Base-by-base conservation (phyloP, 306 rosid genomes). In the Lablab purpureus region DNA sequence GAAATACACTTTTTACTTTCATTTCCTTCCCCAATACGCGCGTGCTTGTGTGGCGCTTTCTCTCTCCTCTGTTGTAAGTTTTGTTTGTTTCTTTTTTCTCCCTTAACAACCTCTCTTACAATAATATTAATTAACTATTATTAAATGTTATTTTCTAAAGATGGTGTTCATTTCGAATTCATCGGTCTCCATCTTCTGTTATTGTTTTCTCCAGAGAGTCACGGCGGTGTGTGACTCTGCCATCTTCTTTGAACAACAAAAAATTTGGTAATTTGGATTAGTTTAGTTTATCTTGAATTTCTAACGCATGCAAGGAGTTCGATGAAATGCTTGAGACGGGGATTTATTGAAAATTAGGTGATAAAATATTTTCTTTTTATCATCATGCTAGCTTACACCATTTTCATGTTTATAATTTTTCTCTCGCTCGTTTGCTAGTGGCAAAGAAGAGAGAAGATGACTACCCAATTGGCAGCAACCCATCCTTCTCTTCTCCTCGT, bases 391-490 rank as follows among this genome's bases (percentile, higher is more conserved):
- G 3, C 18, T 17, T 25, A 58, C 36, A 13, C 25, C 65, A 25
- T 4, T 19, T n/a, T 54, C 2, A 3, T 21, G 28, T 54, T n/a
- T 7, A 19, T 56, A 56, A 56, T 30, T 13, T 25, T 25, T 10
- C 14, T 59, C 10, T 59, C 11, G 27, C 6, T 6, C 12, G 5
- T 59, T 11, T 27, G 40, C 27, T 59, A 59, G 1, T 36, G 71
- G 49, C 30, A 19, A 3, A 36, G 73, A 40, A 54, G 36, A 54
- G 50, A 54, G 77, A 58, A 54, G 10, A 73, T 73, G 77, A 22
- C 52, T 19, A 34, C 67, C 21, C 77, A 73, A 36, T 54, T 68
- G 36, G 73, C 30, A 19, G 40, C 54, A 27, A 17, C 72, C 1
- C 2, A 18, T 19, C 46, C 59, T 27, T 43, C 69, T 55, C 58